Conservation (phyloP, 495 filamentous ascomycete genomes). For the Aspergillus ostianus region DNA sequence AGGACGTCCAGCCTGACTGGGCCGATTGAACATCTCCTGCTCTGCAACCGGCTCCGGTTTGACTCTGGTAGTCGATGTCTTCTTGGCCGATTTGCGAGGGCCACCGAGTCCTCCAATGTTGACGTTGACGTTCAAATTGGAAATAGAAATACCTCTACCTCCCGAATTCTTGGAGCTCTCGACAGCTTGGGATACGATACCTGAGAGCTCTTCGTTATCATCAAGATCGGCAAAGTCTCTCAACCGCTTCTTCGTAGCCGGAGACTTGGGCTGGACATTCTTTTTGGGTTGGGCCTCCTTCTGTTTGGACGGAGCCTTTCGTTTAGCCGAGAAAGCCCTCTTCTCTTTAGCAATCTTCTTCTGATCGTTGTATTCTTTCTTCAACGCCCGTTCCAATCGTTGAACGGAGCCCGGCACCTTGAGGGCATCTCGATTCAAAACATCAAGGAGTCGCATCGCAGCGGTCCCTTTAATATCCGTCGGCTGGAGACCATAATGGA, state of each 20-base stretch:
- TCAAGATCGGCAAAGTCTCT: no score
- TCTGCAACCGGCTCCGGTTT: not conserved
- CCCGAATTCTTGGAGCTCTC: not conserved
- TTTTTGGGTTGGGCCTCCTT: no score
- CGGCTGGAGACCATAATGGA: conserved; percentile 55
- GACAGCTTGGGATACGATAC: not conserved
- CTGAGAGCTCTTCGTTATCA: not conserved
- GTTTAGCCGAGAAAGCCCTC: no score
- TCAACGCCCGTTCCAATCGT: conserved; percentile 50
- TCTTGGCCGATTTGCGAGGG: not conserved
- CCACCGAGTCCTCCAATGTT: not conserved
- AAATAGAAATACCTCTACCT: not conserved
- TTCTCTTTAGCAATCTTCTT: conserved; percentile 1
- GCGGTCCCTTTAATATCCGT: conserved; percentile 55
- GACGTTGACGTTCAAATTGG: not conserved
- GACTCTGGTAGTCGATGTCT: not conserved
- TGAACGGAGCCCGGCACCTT: conserved; percentile 40
- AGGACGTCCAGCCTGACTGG: no score
- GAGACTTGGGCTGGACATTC: no score
- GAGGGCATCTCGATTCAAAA: conserved; percentile 43
- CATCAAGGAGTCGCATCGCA: conserved; percentile 54
- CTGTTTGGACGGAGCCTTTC: no score
- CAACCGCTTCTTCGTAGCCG: no score
- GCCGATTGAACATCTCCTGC: not conserved
- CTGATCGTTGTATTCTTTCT: conserved; percentile 42